Conservation (phyloP, 2,329 filamentous ascomycete genomes). For the Botrytis deweyae region DNA sequence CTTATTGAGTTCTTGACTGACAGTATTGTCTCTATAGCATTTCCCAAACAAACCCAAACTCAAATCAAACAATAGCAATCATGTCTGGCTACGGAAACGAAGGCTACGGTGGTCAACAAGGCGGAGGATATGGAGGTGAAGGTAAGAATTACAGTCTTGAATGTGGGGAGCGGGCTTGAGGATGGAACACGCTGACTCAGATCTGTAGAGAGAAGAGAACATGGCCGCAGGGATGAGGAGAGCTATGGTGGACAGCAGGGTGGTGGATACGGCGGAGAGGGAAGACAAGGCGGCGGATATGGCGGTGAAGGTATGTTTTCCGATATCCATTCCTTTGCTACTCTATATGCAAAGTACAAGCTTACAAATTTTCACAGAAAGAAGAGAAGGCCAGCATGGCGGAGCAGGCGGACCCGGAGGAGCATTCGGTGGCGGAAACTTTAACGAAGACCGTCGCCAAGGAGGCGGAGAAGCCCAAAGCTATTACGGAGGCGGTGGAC, state of each 20-base stretch:
- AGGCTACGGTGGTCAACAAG: constrained; percentile 18
- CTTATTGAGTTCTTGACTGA: background rate
- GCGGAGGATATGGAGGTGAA: constrained; percentile 19
- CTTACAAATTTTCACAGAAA: background rate
- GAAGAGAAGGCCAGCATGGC: constrained; percentile 11
- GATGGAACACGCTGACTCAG: background rate
- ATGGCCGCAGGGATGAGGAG: constrained; percentile 3
- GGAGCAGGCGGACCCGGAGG: constrained; percentile 25
- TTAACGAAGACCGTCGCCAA: constrained; percentile 10
- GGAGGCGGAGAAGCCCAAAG: constrained; percentile 16
- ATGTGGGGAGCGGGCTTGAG: background rate
- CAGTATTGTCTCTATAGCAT: background rate
- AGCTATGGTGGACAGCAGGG: constrained; percentile 21
- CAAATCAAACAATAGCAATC: constrained; percentile 7
- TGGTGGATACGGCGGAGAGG: constrained; percentile 22
- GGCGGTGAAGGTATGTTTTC: constrained; percentile 11
- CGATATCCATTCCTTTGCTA: background rate
- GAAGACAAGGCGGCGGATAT: constrained; percentile 24
- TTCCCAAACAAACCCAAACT: background rate
- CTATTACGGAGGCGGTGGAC: constrained; percentile 15
- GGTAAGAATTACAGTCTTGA: background rate
- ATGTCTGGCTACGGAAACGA: constrained; percentile 26
- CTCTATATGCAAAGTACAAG: background rate
- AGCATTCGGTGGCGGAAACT: constrained; percentile 23
- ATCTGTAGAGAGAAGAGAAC: constrained; percentile 5